phyloP scores from a whole-genome alignment of 1,284 basidiomycete species.

The Gomphus sp. region DNA sequence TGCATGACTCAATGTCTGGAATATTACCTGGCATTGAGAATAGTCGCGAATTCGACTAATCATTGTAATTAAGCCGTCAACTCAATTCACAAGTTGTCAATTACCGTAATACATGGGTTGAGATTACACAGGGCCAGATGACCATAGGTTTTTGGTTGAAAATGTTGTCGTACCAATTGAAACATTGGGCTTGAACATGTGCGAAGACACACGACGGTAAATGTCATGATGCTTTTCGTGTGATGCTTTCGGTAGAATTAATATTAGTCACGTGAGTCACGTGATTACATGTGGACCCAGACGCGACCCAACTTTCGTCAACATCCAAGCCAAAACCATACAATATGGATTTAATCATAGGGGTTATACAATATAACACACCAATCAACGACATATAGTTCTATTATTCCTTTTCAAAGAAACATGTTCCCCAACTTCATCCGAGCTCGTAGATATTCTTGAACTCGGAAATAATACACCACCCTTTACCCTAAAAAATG shows the following conservation, averaged over 20 bases:
- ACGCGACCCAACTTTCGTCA: neutral
- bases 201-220: neutral
- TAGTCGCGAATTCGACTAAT: neutral
- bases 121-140: neutral
- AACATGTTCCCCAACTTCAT: too few relatives aligned
- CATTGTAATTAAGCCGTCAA: too few relatives aligned
- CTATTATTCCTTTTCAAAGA: too few relatives aligned
- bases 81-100: neutral
- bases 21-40: neutral
- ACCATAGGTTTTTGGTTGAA: neutral
- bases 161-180: neutral
- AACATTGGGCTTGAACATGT: neutral
- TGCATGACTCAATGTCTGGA: neutral
- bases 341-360: too few relatives aligned
- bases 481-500: neutral
- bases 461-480: too few relatives aligned
- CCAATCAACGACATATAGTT: too few relatives aligned
- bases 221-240: neutral
- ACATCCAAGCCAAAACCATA: neutral
- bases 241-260: neutral
- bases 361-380: too few relatives aligned
- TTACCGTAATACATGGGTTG: neutral
- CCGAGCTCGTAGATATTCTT: too few relatives aligned
- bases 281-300: neutral
- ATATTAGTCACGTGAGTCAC: neutral